Percentiles rank a stretch among this genome's conserved stretches.
Conservation (phyloP, 2,329 filamentous ascomycete species). For the Apiospora pterosperma region DNA sequence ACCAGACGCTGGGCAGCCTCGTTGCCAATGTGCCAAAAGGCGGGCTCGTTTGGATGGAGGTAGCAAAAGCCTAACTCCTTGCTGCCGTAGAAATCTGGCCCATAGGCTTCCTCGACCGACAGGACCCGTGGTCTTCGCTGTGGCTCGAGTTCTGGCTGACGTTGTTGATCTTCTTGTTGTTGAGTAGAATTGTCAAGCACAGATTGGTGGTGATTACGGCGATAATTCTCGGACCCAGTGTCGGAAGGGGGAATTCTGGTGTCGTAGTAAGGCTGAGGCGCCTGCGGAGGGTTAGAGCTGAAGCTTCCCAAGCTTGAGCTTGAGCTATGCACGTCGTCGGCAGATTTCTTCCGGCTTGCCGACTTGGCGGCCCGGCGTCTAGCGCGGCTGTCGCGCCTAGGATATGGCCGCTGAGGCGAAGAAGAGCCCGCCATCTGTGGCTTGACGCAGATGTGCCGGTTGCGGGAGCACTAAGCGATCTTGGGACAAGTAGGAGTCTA, state of each 20-base stretch:
- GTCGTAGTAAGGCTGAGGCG: neutral
- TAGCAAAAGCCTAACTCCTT: neutral
- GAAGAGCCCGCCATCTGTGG: neutral
- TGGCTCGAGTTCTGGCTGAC: neutral
- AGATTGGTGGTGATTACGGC: neutral
- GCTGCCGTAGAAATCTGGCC: neutral
- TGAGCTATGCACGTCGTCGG: neutral
- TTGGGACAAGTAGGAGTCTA: neutral
- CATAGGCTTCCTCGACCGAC: neutral
- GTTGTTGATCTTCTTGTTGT: neutral
- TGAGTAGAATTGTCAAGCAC: neutral
- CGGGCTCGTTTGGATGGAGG: neutral
- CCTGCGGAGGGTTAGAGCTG: no score
- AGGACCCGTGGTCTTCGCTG: neutral
- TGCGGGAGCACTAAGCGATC: neutral
- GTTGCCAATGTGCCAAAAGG: conserved; percentile 3
- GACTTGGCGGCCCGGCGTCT: neutral
- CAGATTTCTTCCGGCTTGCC: neutral
- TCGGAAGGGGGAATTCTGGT: neutral
- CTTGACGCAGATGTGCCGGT: neutral
- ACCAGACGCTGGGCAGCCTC: neutral
- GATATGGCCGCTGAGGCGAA: neutral
- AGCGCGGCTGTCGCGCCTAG: neutral
- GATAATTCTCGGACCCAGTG: neutral
- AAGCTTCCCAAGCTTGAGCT: neutral